A percentile compares a stretch with the other conserved stretches of the same genome.
phyloP scores from a whole-genome alignment of 1,139 yeast species.

The Pichia sp. region DNA sequence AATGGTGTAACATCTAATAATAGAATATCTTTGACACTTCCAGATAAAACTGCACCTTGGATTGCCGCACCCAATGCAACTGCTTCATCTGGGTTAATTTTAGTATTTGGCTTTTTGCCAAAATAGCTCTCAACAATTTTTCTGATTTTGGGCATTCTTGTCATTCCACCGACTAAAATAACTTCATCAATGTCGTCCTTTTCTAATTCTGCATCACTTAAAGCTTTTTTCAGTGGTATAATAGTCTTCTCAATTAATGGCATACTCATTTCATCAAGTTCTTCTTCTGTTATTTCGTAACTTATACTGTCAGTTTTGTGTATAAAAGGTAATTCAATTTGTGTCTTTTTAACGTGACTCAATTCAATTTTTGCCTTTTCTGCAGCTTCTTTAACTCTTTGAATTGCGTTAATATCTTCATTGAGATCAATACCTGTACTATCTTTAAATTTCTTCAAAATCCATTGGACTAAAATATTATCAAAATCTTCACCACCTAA shows the following conservation, averaged over 20 bases:
- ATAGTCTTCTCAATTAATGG: constrained; percentile 56
- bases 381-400: constrained; percentile 66
- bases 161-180: constrained; percentile 78
- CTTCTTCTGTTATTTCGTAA: constrained; percentile 49
- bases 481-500: constrained; percentile 83
- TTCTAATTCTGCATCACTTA: constrained; percentile 63
- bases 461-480: constrained; percentile 48
- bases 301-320: constrained; percentile 38
- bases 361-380: constrained; percentile 66
- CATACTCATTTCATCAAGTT: constrained; percentile 57
- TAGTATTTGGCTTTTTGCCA: constrained; percentile 51
- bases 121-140: constrained; percentile 52
- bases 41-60: constrained; percentile 72
- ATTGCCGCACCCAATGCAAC: constrained; percentile 83
- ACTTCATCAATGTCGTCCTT: constrained; percentile 63
- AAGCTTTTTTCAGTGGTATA: constrained; percentile 59
- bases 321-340: constrained; percentile 60
- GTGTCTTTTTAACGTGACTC: constrained; percentile 52
- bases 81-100: constrained; percentile 78
- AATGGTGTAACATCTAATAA: constrained; percentile 73
- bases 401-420: constrained; percentile 45
- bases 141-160: constrained; percentile 73
- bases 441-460: constrained; percentile 41
- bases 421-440: constrained; percentile 42
- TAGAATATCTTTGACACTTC: constrained; percentile 64